Percentiles rank a stretch among this genome's conserved stretches.
Conservation (phyloP, 2,329 filamentous ascomycete genomes). For the Chrysosporium keratinophilum region DNA sequence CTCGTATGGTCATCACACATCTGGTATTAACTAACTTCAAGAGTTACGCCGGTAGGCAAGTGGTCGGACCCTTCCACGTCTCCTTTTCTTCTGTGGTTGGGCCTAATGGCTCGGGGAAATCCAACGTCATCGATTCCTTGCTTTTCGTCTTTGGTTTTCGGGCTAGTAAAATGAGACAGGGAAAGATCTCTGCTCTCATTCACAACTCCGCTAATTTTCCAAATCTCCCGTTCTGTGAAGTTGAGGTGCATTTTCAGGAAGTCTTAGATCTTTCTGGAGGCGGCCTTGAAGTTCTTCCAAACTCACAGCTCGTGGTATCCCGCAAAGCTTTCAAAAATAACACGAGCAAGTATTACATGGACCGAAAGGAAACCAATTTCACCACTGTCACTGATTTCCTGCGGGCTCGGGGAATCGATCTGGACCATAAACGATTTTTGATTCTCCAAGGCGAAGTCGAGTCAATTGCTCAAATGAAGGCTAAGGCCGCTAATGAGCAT, state of each 20-base stretch:
- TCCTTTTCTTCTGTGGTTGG: constrained; percentile 98
- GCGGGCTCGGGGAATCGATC: constrained; percentile 77
- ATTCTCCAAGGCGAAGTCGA: constrained; percentile 97
- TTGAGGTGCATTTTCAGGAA: constrained; percentile 92
- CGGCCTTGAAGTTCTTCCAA: constrained; percentile 63
- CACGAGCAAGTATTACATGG: constrained; percentile 96
- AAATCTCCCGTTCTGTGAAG: constrained; percentile 81
- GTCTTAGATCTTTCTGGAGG: constrained; percentile 78
- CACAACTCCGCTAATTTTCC: constrained; percentile 88
- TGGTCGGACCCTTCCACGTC: constrained; percentile 91
- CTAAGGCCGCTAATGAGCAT: constrained; percentile 88
- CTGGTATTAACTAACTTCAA: constrained; percentile 95
- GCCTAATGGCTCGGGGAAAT: constrained; percentile 95
- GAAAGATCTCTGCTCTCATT: constrained; percentile 94
- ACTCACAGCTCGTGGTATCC: constrained; percentile 79
- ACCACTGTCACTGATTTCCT: constrained; percentile 81
- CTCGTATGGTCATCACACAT: constrained; percentile 85
- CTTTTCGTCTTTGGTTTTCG: constrained; percentile 99
- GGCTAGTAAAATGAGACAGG: constrained; percentile 98
- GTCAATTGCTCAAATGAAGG: constrained; percentile 98
- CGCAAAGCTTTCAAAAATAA: constrained; percentile 96
- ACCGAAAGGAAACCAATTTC: constrained; percentile 80
- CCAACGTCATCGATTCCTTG: constrained; percentile 95
- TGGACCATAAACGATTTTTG: constrained; percentile 95
- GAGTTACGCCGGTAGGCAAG: constrained; percentile 89